phyloP scores from a whole-genome alignment of 139 green algal species.

The Tetradesmus lagerheimii region DNA sequence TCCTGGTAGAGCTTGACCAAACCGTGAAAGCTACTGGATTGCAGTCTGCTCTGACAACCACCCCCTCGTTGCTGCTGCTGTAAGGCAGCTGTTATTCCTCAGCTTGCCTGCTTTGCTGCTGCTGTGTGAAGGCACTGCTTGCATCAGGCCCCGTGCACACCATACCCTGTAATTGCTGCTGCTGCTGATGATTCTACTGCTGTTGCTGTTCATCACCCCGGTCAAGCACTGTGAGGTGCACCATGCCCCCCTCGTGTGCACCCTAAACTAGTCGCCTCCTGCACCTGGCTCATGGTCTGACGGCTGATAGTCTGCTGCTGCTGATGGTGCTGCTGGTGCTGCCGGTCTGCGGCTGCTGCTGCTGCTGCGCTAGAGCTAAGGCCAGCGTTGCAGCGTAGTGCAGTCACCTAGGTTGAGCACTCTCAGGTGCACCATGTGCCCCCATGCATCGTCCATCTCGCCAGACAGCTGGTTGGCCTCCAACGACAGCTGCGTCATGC shows the following conservation, averaged over 20 bases:
- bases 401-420: background rate
- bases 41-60: too few relatives aligned
- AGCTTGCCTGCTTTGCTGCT: background rate
- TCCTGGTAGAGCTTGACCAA: too few relatives aligned
- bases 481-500: conserved; percentile 2
- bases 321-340: too few relatives aligned
- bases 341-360: conserved; percentile 19
- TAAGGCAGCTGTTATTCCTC: background rate
- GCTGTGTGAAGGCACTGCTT: too few relatives aligned
- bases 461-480: background rate
- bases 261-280: too few relatives aligned
- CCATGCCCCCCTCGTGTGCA: background rate
- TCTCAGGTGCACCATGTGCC: background rate
- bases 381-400: too few relatives aligned
- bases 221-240: too few relatives aligned
- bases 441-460: background rate
- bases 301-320: too few relatives aligned
- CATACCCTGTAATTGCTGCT: background rate
- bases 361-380: background rate
- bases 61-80: background rate
- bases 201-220: background rate
- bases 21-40: too few relatives aligned
- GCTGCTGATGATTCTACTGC: conserved; percentile 3
- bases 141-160: too few relatives aligned
- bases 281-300: too few relatives aligned